Conservation (phyloP, 177 flowering plant genomes). For the Telopea speciosissima region DNA sequence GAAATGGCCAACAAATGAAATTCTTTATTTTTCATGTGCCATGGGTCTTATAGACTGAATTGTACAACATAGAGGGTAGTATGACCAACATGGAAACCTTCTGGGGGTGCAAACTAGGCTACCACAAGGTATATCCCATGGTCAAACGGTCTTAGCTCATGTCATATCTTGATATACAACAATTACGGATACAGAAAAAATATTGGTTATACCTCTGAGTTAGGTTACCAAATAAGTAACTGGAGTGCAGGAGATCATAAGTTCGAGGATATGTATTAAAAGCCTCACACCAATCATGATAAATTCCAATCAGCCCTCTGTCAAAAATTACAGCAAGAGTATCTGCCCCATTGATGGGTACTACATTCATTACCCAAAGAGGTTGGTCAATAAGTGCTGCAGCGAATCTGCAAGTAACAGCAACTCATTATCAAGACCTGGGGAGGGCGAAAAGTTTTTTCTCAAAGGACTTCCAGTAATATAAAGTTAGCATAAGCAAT, state of each 20-base stretch:
- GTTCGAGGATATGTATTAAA: slow-evolving; percentile 90
- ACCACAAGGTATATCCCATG: no score
- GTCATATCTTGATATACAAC: no score
- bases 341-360: slow-evolving; percentile 60
- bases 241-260: slow-evolving; percentile 82
- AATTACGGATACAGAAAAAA: neutral
- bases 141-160: no score
- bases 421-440: slow-evolving; percentile 1
- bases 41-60: no score
- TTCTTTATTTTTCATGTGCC: no score
- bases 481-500: neutral
- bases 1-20: no score
- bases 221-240: slow-evolving; percentile 55
- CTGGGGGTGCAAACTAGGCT: no score
- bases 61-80: no score
- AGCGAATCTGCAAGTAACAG: slow-evolving; percentile 58
- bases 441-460: neutral
- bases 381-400: slow-evolving; percentile 67
- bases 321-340: slow-evolving; percentile 68
- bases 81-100: no score
- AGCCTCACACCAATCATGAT: slow-evolving; percentile 97
- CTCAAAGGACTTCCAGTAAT: neutral
- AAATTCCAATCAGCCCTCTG: slow-evolving; percentile 80
- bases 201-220: slow-evolving; percentile 41
- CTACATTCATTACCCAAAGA: slow-evolving; percentile 85